Base-by-base conservation (phyloP, 176 grass and related monocot species). In the Zea luxurians region DNA sequence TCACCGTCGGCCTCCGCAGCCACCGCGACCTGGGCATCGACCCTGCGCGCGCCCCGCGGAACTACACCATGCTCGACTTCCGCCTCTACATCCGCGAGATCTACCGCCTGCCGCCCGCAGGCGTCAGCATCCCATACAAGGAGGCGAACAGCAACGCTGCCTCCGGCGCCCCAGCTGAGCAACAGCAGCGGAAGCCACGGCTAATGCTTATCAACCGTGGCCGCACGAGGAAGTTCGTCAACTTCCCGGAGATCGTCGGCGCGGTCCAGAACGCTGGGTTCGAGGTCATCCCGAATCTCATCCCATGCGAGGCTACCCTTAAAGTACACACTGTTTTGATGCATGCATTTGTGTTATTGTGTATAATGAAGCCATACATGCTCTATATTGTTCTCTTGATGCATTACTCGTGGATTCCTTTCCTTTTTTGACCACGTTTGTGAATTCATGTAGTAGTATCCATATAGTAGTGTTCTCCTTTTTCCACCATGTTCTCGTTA, bases 21-120 rank as follows among this genome's bases (percentile, higher is more conserved):
- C 88, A 93, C 81, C 80, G 82, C 2, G 91, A 93, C 62, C 79
- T 93, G 9, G 63, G 85, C 42, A 93, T 93, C 70, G 80, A 90
- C 73, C 91, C 91, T 1, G 70, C 73, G 0, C 83, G 79, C 58
- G 50, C 85, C 10, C 85, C 76, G 20, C 68, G 84, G 15, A 84
- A 82, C 86, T 86, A 91, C 72, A 88, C 71, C 4, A 21, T 91
- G 76, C 64, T 90, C 3, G 91, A 88, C 69, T 93, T 93, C 75
- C 72, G 88, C 34, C 66, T 74, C 34, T 91, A 88, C 68, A 43
- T 93, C 50, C 86, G 88, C 11, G 82, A 81, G 10, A 17, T 81
- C 48, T 91, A 86, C 89, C 74, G 68, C 2, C 72, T 93, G 75
- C 79, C 85, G n/a, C 36, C 64, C 7, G 20, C 61, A 41, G 41